A percentile compares a stretch with the other conserved stretches of the same genome.
phyloP scores from a whole-genome alignment of 169 alveolate genomes.

The Plasmodium malariae region DNA sequence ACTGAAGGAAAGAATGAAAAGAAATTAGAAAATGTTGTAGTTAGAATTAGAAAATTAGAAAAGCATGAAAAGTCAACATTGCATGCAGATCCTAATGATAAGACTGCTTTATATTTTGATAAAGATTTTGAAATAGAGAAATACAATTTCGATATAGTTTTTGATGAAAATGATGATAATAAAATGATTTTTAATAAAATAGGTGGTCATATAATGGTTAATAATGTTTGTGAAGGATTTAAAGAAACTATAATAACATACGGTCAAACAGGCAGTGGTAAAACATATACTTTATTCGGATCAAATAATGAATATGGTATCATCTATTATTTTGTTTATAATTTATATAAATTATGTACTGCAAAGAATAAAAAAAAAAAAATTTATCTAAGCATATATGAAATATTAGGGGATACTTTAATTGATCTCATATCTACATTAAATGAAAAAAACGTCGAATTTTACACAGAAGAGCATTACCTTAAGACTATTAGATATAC shows the following conservation, averaged over 20 bases:
- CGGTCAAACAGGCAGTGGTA: slow-evolving; percentile 72
- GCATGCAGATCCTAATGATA: slow-evolving; percentile 60
- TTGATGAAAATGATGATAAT: slow-evolving; percentile 45
- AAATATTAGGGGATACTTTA: slow-evolving; percentile 43
- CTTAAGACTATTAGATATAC: slow-evolving; percentile 44
- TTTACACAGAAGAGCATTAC: slow-evolving; percentile 45
- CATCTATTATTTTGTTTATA: slow-evolving; percentile 22
- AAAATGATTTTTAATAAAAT: slow-evolving; percentile 33
- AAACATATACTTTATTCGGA: slow-evolving; percentile 56
- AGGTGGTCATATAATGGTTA: slow-evolving; percentile 48
- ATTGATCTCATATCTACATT: slow-evolving; percentile 33
- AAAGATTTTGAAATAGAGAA: slow-evolving; percentile 60
- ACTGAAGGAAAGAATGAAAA: background rate
- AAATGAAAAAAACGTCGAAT: slow-evolving; percentile 26
- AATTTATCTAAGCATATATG: slow-evolving; percentile 49
- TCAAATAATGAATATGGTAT: slow-evolving; percentile 57
- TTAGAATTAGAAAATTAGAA: slow-evolving; percentile 42
- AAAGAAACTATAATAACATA: slow-evolving; percentile 58
- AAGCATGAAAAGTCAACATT: slow-evolving; percentile 36
- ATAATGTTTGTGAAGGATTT: slow-evolving; percentile 60
- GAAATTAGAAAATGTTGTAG: slow-evolving; percentile 56
- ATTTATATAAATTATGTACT: slow-evolving; percentile 28
- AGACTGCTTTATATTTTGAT: slow-evolving; percentile 39
- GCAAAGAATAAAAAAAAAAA: background rate
- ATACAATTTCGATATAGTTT: slow-evolving; percentile 50